A percentile compares a stretch with the other conserved stretches of the same genome.
Evolutionary conservation across 495 filamentous ascomycete species (phyloP).

Genomic region (Tetracladium setigerum): DNA sequence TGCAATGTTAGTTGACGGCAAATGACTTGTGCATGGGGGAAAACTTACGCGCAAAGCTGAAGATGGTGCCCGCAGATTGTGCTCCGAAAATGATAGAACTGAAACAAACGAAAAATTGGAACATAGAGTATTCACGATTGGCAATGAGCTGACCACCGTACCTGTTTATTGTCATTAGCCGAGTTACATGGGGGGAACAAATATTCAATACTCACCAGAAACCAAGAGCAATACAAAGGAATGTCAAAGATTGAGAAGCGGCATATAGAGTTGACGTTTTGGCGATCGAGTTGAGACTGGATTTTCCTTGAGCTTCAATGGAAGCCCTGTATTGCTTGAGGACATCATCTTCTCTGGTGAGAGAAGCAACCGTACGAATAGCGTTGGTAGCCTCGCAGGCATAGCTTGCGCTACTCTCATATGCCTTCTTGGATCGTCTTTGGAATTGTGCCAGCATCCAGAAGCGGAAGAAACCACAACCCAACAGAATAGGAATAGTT

Average conservation of each 20-base stretch:
- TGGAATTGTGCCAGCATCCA: constrained; percentile 75
- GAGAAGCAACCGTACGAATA: constrained; percentile 86
- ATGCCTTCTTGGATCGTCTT: constrained; percentile 58
- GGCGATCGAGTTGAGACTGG: constrained; percentile 56
- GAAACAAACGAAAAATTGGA: constrained; percentile 84
- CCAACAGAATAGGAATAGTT: constrained; percentile 69
- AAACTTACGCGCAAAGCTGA: constrained; percentile 59
- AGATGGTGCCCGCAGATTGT: constrained; percentile 79
- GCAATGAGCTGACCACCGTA: constrained; percentile 78
- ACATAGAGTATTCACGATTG: constrained; percentile 59
- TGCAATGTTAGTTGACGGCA: constrained; percentile 3
- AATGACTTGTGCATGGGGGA: constrained; percentile 4
- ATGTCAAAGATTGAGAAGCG: constrained; percentile 68
- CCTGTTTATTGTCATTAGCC: constrained; percentile 10
- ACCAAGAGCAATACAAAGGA: constrained; percentile 78
- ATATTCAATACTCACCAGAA: constrained; percentile 52
- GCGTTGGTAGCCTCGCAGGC: constrained; percentile 88
- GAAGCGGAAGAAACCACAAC: constrained; percentile 81
- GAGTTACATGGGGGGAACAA: neutral
- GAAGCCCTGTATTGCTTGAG: constrained; percentile 61
- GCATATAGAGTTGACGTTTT: constrained; percentile 71
- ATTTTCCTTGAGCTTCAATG: constrained; percentile 52
- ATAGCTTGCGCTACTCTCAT: constrained; percentile 68
- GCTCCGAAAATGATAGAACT: constrained; percentile 72
- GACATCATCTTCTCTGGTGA: constrained; percentile 80